Percentiles rank a stretch among this genome's conserved stretches.
phyloP scores from a whole-genome alignment of 192 early-diverging fungal genomes.

The Rhizophlyctis rosea region DNA sequence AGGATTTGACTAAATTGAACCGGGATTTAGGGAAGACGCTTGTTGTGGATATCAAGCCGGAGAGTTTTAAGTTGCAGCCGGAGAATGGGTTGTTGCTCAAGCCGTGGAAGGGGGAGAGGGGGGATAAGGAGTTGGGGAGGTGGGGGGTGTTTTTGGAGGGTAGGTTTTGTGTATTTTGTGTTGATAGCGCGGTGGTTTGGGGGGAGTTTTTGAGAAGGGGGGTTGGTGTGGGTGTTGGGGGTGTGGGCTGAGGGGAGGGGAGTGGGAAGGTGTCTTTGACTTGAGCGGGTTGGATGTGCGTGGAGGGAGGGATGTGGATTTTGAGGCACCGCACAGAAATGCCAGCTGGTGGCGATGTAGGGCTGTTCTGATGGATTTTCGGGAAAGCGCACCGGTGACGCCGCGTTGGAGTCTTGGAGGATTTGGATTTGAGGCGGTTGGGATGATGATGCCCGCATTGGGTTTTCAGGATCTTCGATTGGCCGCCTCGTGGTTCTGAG shows the following conservation, averaged over 20 bases:
- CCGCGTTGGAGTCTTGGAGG: too few species aligned
- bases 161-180: constrained; percentile 35
- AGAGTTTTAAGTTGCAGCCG: constrained; percentile 83
- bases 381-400: too few species aligned
- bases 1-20: constrained; percentile 88
- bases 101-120: constrained; percentile 80
- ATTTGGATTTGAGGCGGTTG: too few species aligned
- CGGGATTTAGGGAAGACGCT: constrained; percentile 91
- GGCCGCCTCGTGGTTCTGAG: too few species aligned
- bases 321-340: background rate
- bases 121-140: constrained; percentile 77
- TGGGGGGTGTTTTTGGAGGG: constrained; percentile 91
- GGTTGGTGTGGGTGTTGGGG: background rate
- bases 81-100: constrained; percentile 85
- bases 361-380: too few species aligned
- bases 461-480: too few species aligned
- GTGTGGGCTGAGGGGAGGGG: too few species aligned
- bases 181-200: background rate
- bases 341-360: too few species aligned
- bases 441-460: too few species aligned
- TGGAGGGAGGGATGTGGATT: background rate
- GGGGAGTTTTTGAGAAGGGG: background rate
- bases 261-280: background rate
- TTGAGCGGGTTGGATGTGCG: background rate
- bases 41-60: constrained; percentile 86